Conservation (phyloP, 352 stramenopile species). For the Phytophthora melonis region DNA sequence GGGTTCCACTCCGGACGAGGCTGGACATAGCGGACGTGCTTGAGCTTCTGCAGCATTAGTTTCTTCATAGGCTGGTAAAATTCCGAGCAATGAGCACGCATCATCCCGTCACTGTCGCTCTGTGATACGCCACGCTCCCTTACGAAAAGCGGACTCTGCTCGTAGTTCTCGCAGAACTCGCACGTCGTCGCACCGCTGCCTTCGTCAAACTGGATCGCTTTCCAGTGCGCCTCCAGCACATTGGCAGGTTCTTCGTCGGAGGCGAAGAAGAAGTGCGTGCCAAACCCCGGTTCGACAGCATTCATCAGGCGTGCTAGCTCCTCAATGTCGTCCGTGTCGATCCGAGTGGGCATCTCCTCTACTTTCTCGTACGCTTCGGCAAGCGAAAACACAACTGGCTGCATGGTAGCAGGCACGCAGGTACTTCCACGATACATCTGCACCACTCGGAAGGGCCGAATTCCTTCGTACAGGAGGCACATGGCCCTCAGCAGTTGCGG, state of each 20-base stretch:
- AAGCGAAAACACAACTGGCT: slow-evolving; percentile 15
- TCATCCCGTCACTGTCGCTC: slow-evolving; percentile 2
- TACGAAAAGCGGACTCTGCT: slow-evolving; percentile 3
- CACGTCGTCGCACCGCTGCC: neutral
- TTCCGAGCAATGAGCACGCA: slow-evolving; percentile 2
- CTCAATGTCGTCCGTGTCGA: neutral
- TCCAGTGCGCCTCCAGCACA: slow-evolving; percentile 10
- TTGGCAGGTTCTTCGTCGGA: neutral
- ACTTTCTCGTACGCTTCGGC: neutral
- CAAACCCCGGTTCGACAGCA: neutral
- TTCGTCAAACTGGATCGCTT: slow-evolving; percentile 7
- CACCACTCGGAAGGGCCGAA: slow-evolving; percentile 11
- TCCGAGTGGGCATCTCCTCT: neutral
- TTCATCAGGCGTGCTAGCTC: slow-evolving; percentile 11
- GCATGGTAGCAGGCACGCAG: slow-evolving; percentile 8
- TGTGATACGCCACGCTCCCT: neutral
- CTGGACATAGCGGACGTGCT: slow-evolving; percentile 3
- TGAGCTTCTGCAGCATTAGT: slow-evolving; percentile 4
- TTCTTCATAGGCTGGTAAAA: slow-evolving; percentile 18
- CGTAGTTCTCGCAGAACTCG: slow-evolving; percentile 13
- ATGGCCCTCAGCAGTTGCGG: slow-evolving; percentile 6
- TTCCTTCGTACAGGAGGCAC: slow-evolving; percentile 16
- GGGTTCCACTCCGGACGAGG: neutral
- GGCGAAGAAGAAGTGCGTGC: neutral
- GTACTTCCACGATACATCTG: neutral